Evolutionary conservation across 2,329 filamentous ascomycete genomes (phyloP).

Genomic region (Curvularia sp.): DNA sequence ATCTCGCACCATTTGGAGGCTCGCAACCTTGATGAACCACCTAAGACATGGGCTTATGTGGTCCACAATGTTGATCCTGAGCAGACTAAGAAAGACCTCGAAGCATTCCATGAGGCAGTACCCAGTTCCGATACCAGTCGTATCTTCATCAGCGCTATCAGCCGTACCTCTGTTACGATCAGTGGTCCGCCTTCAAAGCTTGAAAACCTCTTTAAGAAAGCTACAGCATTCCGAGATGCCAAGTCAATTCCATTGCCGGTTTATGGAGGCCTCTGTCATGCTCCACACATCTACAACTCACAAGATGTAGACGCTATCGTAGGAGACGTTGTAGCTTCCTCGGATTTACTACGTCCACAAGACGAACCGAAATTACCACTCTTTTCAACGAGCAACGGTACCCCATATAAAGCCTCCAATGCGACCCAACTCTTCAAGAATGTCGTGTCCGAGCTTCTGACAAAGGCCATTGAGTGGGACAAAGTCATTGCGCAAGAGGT

Average conservation of each 20-base stretch:
- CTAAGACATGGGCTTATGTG: conserved; percentile 55
- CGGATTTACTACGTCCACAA: conserved; percentile 31
- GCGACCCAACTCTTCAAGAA: conserved; percentile 21
- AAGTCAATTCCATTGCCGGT: conserved; percentile 35
- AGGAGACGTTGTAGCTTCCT: conserved; percentile 26
- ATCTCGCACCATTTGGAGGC: conserved; percentile 55
- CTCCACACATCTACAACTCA: conserved; percentile 35
- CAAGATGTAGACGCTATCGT: conserved; percentile 40
- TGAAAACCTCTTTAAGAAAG: conserved; percentile 32
- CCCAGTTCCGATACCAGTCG: conserved; percentile 30
- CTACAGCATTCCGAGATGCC: conserved; percentile 27
- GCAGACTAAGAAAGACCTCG: conserved; percentile 51
- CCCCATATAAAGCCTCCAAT: conserved; percentile 24
- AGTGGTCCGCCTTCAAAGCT: conserved; percentile 43
- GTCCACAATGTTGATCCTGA: conserved; percentile 43
- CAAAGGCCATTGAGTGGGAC: conserved; percentile 28
- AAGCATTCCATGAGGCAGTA: conserved; percentile 38
- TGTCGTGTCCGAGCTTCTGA: conserved; percentile 26
- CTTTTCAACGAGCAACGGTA: conserved; percentile 60
- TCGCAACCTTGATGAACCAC: conserved; percentile 29
- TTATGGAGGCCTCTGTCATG: conserved; percentile 40
- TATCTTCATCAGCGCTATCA: conserved; percentile 38
- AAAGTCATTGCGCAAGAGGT: conserved; percentile 25
- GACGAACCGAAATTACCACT: conserved; percentile 53
- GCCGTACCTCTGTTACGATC: conserved; percentile 36